Conservation (phyloP, 768 basidiomycete species). For the Mycena olivaceomarginata region DNA sequence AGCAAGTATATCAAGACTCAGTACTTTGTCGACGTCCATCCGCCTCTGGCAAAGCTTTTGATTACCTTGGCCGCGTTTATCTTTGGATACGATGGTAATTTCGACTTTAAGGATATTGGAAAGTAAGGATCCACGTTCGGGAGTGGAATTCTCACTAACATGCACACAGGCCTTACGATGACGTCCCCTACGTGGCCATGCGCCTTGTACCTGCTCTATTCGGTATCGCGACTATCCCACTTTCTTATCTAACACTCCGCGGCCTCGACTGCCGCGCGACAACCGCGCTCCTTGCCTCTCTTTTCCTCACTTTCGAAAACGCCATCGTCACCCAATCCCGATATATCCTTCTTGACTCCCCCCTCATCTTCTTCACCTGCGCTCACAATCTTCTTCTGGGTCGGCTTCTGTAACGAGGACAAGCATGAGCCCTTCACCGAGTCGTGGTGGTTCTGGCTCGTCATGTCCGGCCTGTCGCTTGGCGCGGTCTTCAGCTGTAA, state of each 20-base stretch:
- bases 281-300: slow-evolving; percentile 92
- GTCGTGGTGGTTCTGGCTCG: slow-evolving; percentile 95
- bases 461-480: slow-evolving; percentile 90
- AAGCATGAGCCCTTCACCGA: slow-evolving; percentile 88
- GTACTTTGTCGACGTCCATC: slow-evolving; percentile 97
- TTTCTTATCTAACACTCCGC: slow-evolving; percentile 95
- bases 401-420: slow-evolving; percentile 94
- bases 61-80: slow-evolving; percentile 94
- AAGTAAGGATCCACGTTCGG: slow-evolving; percentile 74
- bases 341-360: slow-evolving; percentile 97
- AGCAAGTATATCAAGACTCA: slow-evolving; percentile 94
- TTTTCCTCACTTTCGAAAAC: slow-evolving; percentile 98
- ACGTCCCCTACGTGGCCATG: slow-evolving; percentile 98
- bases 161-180: slow-evolving; percentile 80
- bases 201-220: slow-evolving; percentile 94
- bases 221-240: slow-evolving; percentile 92
- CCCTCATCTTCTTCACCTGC: slow-evolving; percentile 99
- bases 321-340: slow-evolving; percentile 96
- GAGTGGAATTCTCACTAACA: background rate
- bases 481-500: slow-evolving; percentile 97
- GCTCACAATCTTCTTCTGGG: slow-evolving; percentile 90
- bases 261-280: slow-evolving; percentile 94
- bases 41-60: slow-evolving; percentile 95
- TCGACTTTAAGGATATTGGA: slow-evolving; percentile 98
- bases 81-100: slow-evolving; percentile 92